Percentiles rank a stretch among this genome's conserved stretches.
Conservation (phyloP, 2,329 filamentous ascomycete species). For the Diaporthe eres region DNA sequence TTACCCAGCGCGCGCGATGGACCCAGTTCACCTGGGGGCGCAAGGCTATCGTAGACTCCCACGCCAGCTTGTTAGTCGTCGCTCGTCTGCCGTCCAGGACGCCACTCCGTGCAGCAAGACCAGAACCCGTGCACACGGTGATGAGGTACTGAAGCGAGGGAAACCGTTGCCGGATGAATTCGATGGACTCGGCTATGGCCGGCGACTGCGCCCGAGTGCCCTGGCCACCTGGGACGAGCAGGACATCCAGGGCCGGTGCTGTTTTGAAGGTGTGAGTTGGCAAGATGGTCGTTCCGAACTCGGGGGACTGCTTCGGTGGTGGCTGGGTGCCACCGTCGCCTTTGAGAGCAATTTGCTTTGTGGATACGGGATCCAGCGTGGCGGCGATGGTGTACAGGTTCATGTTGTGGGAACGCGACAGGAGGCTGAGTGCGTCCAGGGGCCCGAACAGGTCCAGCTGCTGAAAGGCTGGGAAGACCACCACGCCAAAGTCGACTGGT, state of each 20-base stretch:
- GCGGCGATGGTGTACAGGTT: constrained; percentile 46
- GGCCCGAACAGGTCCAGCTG: constrained; percentile 49
- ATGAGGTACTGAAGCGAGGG: constrained; percentile 62
- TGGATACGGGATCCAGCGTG: constrained; percentile 45
- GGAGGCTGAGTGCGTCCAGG: constrained; percentile 46
- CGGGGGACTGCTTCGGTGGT: not conserved
- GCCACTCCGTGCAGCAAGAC: constrained; percentile 64
- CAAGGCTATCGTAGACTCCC: constrained; percentile 55
- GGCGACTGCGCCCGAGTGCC: constrained; percentile 56
- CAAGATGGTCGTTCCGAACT: constrained; percentile 44
- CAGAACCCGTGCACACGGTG: constrained; percentile 71
- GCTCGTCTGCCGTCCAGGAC: constrained; percentile 66
- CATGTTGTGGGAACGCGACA: constrained; percentile 42
- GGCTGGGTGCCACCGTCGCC: not conserved
- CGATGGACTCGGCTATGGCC: constrained; percentile 44
- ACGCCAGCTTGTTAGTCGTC: constrained; percentile 71
- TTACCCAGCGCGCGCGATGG: constrained; percentile 68
- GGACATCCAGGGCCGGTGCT: constrained; percentile 69
- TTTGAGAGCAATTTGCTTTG: not conserved
- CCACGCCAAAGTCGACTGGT: constrained; percentile 43
- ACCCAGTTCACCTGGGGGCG: constrained; percentile 65
- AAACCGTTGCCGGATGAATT: constrained; percentile 57
- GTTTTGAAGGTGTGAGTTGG: constrained; percentile 67
- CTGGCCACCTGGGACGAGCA: constrained; percentile 75
- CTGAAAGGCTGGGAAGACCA: constrained; percentile 47